Percentiles rank a stretch among this genome's conserved stretches.
Conservation (phyloP, 805 yeast genomes). For the Candida maltosa region DNA sequence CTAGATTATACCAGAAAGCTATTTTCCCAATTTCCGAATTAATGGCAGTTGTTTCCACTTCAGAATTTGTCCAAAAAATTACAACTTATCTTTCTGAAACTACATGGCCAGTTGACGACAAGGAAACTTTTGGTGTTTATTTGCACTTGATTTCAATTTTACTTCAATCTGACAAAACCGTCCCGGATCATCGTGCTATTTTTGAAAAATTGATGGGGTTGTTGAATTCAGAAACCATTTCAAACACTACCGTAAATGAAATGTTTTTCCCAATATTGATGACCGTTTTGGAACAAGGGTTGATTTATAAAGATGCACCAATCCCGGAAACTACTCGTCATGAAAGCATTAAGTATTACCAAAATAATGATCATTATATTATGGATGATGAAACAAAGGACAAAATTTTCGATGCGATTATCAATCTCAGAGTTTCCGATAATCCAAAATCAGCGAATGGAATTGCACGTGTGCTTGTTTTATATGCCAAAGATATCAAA, state of each 20-base stretch:
- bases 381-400: slow-evolving; percentile 18
- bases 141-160: slow-evolving; percentile 7
- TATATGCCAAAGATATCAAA: slow-evolving; percentile 47
- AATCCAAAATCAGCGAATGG: slow-evolving; percentile 49
- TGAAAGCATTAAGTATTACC: slow-evolving; percentile 8
- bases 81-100: not conserved
- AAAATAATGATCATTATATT: slow-evolving; percentile 11
- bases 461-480: slow-evolving; percentile 51
- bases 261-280: slow-evolving; percentile 63
- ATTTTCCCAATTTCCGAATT: slow-evolving; percentile 19
- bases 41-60: slow-evolving; percentile 5
- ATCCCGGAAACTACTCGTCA: slow-evolving; percentile 28
- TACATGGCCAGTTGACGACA: not conserved
- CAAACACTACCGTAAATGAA: slow-evolving; percentile 19
- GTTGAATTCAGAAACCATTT: slow-evolving; percentile 30
- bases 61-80: slow-evolving; percentile 1
- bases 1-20: slow-evolving; percentile 16
- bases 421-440: slow-evolving; percentile 37
- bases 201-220: slow-evolving; percentile 33
- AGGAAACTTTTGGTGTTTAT: slow-evolving; percentile 2
- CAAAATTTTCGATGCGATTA: slow-evolving; percentile 41
- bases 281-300: slow-evolving; percentile 50
- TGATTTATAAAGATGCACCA: slow-evolving; percentile 53
- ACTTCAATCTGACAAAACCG: slow-evolving; percentile 3
- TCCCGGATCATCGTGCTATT: slow-evolving; percentile 6